A percentile compares a stretch with the other conserved stretches of the same genome.
These are phyloP conservation scores for Globisporangium cederbergense DNA, from an alignment of 352 stramenopile species.

Conservation along the genomic window DNA sequence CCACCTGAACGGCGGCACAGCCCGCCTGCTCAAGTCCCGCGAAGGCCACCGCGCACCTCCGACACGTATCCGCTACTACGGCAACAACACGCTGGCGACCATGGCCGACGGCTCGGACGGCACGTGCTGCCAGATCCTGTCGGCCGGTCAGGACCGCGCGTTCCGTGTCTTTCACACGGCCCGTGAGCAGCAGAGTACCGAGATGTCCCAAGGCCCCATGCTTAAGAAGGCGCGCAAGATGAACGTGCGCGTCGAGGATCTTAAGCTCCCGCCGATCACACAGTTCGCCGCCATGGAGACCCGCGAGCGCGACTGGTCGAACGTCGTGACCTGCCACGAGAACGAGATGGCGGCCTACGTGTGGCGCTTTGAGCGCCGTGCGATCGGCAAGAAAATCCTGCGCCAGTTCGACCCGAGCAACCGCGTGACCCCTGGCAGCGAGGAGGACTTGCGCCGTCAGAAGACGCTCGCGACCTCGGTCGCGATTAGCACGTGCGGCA, in stretches of 20 bases:
- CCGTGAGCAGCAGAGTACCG: conserved; percentile 84
- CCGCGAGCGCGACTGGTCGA: conserved; percentile 87
- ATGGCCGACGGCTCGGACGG: conserved; percentile 84
- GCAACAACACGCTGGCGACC: conserved; percentile 83
- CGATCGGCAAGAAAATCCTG: conserved; percentile 93
- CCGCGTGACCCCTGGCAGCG: conserved; percentile 49
- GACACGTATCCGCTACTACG: conserved; percentile 89
- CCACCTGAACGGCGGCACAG: conserved; percentile 66
- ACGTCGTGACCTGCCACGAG: conserved; percentile 94
- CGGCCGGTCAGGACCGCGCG: conserved; percentile 83
- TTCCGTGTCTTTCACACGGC: conserved; percentile 92
- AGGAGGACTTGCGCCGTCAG: conserved; percentile 58
- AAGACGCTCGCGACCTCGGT: conserved; percentile 69
- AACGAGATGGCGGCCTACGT: conserved; percentile 92
- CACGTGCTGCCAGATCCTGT: conserved; percentile 88
- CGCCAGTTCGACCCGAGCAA: conserved; percentile 81
- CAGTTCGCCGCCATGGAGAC: conserved; percentile 91
- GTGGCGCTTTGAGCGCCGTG: conserved; percentile 90
- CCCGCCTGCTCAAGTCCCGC: conserved; percentile 87
- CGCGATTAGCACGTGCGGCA: conserved; percentile 89
- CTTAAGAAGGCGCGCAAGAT: conserved; percentile 91
- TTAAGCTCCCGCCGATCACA: conserved; percentile 91
- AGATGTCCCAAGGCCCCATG: conserved; percentile 89
- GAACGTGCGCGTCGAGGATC: conserved; percentile 73
- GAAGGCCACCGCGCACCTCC: conserved; percentile 84